Evolutionary conservation across 2,329 filamentous ascomycete genomes (phyloP), one percentile per base, ranked within the genome.

Genomic region (Simplicillium aogashimaense): DNA sequence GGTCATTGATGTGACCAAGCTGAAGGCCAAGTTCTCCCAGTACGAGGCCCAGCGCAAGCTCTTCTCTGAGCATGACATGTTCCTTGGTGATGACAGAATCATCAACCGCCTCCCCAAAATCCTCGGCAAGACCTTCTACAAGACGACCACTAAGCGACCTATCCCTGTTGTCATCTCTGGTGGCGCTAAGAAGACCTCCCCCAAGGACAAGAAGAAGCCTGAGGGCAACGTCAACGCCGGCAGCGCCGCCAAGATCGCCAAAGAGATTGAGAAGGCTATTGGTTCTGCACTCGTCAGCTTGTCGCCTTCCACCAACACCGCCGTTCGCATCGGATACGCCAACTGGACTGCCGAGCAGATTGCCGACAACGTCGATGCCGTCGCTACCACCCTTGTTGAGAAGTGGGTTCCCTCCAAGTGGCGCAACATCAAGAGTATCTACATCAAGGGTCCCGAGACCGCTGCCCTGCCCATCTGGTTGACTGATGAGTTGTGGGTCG

Each of bases 91-190:
- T 59, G 86, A 95, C 56, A 75, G 92, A 37, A 84, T 98, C 52
- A 70, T 81, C 55, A 81, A 75, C 58, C 66, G 71, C 20, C 72
- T 97, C 44, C 86, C 89, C 42, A 75, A 77, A 48, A 69, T 81
- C 3, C 78, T 98, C 11, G 92, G 90, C 52, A 97, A 95, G 69
- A 83, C 83, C 2, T 97, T 98, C 62, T 97, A 92, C 75, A 83
- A 88, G 67, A 74, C 67, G 42, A 86, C 82, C 3, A 64, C 66
- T 47, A 97, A 97, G 73, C 76, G 90, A 31, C 92, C 92, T 9
- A 79, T 98, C 43, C 89, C 92, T 18, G 76, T 97, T 30, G 70
- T 74, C 34, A 72, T 97, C 45, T 74, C 69, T 53, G 61, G 79
- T 46, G 72, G 78, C 57, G 70, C 71, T 39, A 68, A 74, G 47